These are phyloP conservation scores for Datura wrightii DNA, from an alignment of 257 asterid genomes.

Conservation along the genomic window DNA sequence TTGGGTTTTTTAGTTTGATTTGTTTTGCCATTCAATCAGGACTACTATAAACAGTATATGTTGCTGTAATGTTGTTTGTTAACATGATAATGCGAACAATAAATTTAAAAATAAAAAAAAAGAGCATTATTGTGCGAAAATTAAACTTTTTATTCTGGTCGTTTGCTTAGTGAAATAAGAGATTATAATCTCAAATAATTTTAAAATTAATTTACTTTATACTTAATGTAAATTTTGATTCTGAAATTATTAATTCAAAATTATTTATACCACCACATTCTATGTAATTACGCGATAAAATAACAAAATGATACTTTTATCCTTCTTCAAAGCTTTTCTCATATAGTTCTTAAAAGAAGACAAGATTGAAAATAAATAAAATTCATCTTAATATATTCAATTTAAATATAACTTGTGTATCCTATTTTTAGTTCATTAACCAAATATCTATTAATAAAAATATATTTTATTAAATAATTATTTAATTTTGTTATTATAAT, in stretches of 20 bases:
- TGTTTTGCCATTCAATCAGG: background rate
- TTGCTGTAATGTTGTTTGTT: background rate
- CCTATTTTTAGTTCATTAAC: background rate
- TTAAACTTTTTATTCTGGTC: background rate
- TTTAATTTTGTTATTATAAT: background rate
- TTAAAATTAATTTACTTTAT: too few species aligned
- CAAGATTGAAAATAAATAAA: background rate
- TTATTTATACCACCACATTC: too few species aligned
- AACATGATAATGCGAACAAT: too few species aligned
- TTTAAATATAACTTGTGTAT: background rate
- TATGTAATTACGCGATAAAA: background rate
- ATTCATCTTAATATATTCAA: background rate
- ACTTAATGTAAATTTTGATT: too few species aligned
- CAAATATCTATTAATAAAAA: background rate
- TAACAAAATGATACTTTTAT: too few species aligned
- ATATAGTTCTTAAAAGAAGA: background rate
- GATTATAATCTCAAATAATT: background rate
- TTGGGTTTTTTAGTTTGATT: background rate
- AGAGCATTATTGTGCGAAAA: background rate
- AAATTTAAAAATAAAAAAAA: too few species aligned
- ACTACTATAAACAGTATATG: background rate
- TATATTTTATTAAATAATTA: background rate
- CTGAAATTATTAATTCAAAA: too few species aligned
- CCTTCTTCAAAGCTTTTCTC: too few species aligned
- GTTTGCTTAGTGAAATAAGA: background rate